Base-by-base conservation (phyloP, 441 rosid species). In the Gossypium davidsonii region DNA sequence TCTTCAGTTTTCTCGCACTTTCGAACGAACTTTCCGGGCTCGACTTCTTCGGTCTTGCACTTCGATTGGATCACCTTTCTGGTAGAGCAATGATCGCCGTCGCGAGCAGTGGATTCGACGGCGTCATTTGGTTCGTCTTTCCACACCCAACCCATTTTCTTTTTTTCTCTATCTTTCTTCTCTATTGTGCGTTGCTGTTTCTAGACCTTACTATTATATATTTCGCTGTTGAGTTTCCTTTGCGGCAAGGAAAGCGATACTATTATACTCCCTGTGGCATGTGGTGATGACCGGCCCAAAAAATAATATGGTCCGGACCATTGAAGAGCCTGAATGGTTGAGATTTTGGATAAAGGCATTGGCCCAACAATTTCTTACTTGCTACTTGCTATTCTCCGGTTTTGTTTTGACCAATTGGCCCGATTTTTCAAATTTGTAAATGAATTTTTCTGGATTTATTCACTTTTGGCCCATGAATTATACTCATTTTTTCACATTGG, bases 1-100 rank as follows among this genome's bases (percentile, higher is more conserved):
- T 91, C 88, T 73, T 91, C 91, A 3, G 92, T 88, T 80, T 84
- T 90, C 77, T 93, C 88, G 82, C 98, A 93, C 89, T 91, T 93
- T 11, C 87, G 77, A 4, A 93, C 34, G 82, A 93, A 91, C 66
- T 79, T 90, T 25, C 97, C 97, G 7, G 92, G 88, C 80, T 88
- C 98, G 23, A 89, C 92, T 88, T 91, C 93, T 80, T 91, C 92
- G 69, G 96, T 93, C 71, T 75, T 84, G 83, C 96, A 90, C 76
- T 81, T 83, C 58, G 93, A 85, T 62, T 82, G 85, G 39, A 87
- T 85, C 34, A 86, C 85, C 86, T 57, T 89, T 67, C 87, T 73
- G 25, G 91, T 90, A 18, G 90, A 82, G 81, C 91, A 86, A 3
- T 74, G 80, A 14, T 86, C 85, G 18, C 75, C 82, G 48, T 71